Evolutionary conservation across 352 stramenopile genomes (phyloP), one percentile per base, ranked within the genome.

Genomic region (Phytophthora constricta): DNA sequence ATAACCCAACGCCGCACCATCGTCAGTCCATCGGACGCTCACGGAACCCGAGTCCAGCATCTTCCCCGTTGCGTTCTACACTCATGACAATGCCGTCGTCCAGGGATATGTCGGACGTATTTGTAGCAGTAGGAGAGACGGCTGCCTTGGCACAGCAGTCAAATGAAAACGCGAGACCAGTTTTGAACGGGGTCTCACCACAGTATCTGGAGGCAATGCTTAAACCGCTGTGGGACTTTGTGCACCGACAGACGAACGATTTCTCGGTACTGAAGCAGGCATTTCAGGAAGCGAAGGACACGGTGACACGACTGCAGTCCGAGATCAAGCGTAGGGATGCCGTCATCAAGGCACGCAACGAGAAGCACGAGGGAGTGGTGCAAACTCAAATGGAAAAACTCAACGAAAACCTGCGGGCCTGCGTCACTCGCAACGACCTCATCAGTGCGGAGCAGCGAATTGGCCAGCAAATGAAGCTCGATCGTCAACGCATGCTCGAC

Each of bases 311-410:
- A 0, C 65, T 95, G 11, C 87, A 95, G 48, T 82, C 85, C 0
- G 87, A 95, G 70, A 92, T 95, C 64, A 93, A 93, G 39, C 84
- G 87, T 8, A 84, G 87, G 11, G 87, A 95, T 48, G 85, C 87
- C 0, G 76, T 95, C 23, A 74, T 91, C 14, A 86, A 93, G 58
- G 87, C 85, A 1, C 71, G 87, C 7, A 95, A 93, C 53, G 80
- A 77, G 46, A 93, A 95, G 34, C 84, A 93, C 66, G 87, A 93
- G 58, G 55, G 53, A 5, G 68, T 86, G 3, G 74, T 95, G 48
- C 87, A 95, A 57, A 67, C 74, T 5, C 81, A 93, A 57, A 72
- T 95, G 54, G 85, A 93, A 31, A 93, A 91, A 53, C 74, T 95
- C 23, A 93, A 91, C 53, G 86, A 95, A 25, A 82, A 65, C 19